Conservation (phyloP, 768 basidiomycete species). For the Lactarius akahatsu region DNA sequence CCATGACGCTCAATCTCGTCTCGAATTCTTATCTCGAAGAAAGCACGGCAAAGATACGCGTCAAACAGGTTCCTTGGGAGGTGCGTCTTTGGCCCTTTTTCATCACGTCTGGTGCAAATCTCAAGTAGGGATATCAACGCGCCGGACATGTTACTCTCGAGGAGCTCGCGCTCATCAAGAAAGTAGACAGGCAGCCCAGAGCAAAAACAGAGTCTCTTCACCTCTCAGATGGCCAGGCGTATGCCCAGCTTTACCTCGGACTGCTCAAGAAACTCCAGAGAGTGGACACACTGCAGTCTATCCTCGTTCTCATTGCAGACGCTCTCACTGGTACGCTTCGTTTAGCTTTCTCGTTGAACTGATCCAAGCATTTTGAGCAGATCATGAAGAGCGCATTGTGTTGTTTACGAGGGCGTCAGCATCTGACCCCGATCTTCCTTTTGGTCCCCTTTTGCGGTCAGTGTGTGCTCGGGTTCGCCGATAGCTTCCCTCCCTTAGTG, state of each 20-base stretch:
- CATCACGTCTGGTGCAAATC: not conserved
- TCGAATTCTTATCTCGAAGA: conserved; percentile 86
- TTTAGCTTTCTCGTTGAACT: not conserved
- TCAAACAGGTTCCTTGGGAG: conserved; percentile 96
- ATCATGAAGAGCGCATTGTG: conserved; percentile 84
- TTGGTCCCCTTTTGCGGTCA: conserved; percentile 73
- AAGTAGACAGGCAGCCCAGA: conserved; percentile 78
- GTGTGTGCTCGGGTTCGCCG: conserved; percentile 28
- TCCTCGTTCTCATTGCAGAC: conserved; percentile 86
- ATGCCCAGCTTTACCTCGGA: conserved; percentile 85
- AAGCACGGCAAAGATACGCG: conserved; percentile 79
- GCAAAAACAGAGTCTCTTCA: conserved; percentile 73
- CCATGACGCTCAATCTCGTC: conserved; percentile 75
- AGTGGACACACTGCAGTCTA: conserved; percentile 84
- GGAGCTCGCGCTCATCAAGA: conserved; percentile 86
- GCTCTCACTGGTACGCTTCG: conserved; percentile 66
- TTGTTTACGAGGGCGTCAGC: conserved; percentile 65
- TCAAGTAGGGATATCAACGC: conserved; percentile 84
- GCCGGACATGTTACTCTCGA: conserved; percentile 86
- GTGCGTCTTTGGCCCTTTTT: conserved; percentile 42
- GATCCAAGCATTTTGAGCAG: conserved; percentile 39
- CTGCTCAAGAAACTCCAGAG: conserved; percentile 84
- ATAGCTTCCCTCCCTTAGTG: not conserved
- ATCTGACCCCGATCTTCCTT: conserved; percentile 77
- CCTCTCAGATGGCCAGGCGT: conserved; percentile 77